A percentile compares a stretch with the other conserved stretches of the same genome.
These are phyloP conservation scores for Mallotus repandus DNA, from an alignment of 441 rosid genomes.

Conservation along the genomic window DNA sequence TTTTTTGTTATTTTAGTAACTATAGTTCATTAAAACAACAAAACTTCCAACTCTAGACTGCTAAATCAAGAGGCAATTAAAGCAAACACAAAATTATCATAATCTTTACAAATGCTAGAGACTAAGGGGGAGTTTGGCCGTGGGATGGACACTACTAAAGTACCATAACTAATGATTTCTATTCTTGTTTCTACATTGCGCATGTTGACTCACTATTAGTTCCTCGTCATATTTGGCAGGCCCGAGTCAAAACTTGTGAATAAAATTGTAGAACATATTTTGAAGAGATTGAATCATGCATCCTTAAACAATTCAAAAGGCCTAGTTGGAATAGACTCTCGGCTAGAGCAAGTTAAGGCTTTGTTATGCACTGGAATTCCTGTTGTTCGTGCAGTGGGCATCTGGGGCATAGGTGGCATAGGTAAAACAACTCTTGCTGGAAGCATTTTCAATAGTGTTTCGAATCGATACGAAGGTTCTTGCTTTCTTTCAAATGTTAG, in stretches of 20 bases:
- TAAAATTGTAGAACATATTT: slow-evolving; percentile 6
- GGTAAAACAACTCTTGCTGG: slow-evolving; percentile 20
- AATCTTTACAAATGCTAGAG: too few relatives aligned
- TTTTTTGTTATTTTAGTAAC: too few relatives aligned
- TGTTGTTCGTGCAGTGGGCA: not conserved
- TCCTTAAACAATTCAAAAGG: not conserved
- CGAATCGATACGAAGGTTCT: not conserved
- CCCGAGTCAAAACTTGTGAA: slow-evolving; percentile 4
- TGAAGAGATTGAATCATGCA: not conserved
- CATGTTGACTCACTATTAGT: too few relatives aligned
- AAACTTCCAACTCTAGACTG: too few relatives aligned
- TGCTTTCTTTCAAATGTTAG: slow-evolving; percentile 1
- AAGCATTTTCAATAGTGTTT: not conserved
- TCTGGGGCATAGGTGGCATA: slow-evolving; percentile 22
- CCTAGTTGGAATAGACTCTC: slow-evolving; percentile 11
- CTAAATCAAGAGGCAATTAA: too few relatives aligned
- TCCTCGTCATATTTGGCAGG: too few relatives aligned
- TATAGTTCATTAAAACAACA: too few relatives aligned
- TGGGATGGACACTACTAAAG: too few relatives aligned
- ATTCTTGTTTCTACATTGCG: too few relatives aligned
- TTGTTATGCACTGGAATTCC: not conserved
- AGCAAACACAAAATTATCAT: too few relatives aligned
- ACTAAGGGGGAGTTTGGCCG: too few relatives aligned
- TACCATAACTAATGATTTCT: too few relatives aligned
- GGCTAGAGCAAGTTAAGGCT: not conserved